These are phyloP conservation scores for Microdochium nivale DNA, from an alignment of 2,329 filamentous ascomycete genomes.

Conservation along the genomic window DNA sequence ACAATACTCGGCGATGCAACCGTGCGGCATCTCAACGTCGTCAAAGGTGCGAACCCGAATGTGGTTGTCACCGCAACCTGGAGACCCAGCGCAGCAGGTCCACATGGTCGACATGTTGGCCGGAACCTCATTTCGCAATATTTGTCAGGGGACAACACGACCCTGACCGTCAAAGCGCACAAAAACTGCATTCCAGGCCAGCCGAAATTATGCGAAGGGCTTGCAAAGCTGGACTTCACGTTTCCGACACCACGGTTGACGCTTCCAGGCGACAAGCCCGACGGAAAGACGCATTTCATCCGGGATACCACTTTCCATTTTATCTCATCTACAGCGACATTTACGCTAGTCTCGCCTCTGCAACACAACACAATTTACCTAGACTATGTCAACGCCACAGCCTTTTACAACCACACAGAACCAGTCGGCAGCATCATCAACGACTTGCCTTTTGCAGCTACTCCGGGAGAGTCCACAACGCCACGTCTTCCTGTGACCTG, in stretches of 20 bases:
- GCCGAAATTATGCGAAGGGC: slow-evolving; percentile 61
- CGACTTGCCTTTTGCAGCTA: slow-evolving; percentile 64
- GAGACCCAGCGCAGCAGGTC: slow-evolving; percentile 61
- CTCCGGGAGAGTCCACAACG: slow-evolving; percentile 63
- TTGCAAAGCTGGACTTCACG: slow-evolving; percentile 64
- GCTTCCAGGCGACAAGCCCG: slow-evolving; percentile 40
- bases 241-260: slow-evolving; percentile 62
- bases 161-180: slow-evolving; percentile 65
- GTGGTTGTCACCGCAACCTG: slow-evolving; percentile 62
- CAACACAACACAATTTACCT: slow-evolving; percentile 65
- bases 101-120: slow-evolving; percentile 52
- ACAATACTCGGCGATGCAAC: slow-evolving; percentile 69
- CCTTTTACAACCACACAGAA: slow-evolving; percentile 74
- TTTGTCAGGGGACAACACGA: slow-evolving; percentile 80
- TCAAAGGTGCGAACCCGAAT: slow-evolving; percentile 63
- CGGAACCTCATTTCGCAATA: slow-evolving; percentile 75
- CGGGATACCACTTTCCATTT: slow-evolving; percentile 80
- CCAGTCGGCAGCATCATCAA: slow-evolving; percentile 72
- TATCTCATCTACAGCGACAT: slow-evolving; percentile 76
- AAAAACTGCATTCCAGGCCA: slow-evolving; percentile 63
- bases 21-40: slow-evolving; percentile 53
- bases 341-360: slow-evolving; percentile 75
- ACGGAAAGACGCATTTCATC: slow-evolving; percentile 60
- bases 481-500: slow-evolving; percentile 77
- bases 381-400: slow-evolving; percentile 73